Percentiles rank a stretch among this genome's conserved stretches.
Conservation (phyloP, 768 basidiomycete species). For the Serendipita sp. region DNA sequence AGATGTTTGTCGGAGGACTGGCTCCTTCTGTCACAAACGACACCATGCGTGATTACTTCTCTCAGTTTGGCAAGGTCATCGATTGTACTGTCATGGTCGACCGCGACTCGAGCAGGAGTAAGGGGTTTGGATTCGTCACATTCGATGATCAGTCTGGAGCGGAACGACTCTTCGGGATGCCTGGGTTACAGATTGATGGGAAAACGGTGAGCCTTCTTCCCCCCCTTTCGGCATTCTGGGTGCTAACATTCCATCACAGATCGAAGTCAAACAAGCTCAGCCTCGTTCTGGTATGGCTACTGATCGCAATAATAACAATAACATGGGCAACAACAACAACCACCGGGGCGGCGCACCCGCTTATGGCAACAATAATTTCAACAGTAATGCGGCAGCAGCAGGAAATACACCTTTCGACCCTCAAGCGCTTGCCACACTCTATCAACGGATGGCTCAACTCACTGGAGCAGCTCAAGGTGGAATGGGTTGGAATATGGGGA, state of each 20-base stretch:
- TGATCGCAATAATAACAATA: conserved; percentile 22
- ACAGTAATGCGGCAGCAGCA: conserved; percentile 16
- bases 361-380: conserved; percentile 14
- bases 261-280: conserved; percentile 94
- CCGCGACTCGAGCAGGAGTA: conserved; percentile 83
- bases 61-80: conserved; percentile 86
- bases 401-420: conserved; percentile 61
- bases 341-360: conserved; percentile 1
- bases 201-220: conserved; percentile 50
- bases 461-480: conserved; percentile 34
- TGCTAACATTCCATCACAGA: conserved; percentile 30
- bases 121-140: conserved; percentile 96
- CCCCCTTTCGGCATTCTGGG: background rate
- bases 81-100: conserved; percentile 99
- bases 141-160: conserved; percentile 80
- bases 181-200: conserved; percentile 84
- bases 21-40: conserved; percentile 86
- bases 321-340: conserved; percentile 14
- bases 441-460: conserved; percentile 90
- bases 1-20: conserved; percentile 91
- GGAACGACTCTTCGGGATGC: conserved; percentile 73
- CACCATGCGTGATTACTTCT: conserved; percentile 84
- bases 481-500: conserved; percentile 17
- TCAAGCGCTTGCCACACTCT: conserved; percentile 79
- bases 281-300: conserved; percentile 36